These are phyloP conservation scores for Candida gigantensis DNA, from an alignment of 1,139 yeast genomes.

Conservation along the genomic window DNA sequence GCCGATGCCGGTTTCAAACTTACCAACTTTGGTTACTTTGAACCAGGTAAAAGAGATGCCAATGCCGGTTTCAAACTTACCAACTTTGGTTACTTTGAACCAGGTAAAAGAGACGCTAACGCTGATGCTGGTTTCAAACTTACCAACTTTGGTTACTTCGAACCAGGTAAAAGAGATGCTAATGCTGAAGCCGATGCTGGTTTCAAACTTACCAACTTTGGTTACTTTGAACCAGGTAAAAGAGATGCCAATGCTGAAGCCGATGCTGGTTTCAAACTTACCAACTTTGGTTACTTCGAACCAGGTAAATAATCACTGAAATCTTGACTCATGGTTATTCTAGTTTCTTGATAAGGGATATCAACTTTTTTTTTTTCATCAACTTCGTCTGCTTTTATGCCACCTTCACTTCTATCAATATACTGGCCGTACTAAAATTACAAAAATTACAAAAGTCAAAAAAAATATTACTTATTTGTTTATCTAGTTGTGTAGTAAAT, in stretches of 20 bases:
- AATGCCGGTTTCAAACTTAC: slow-evolving; percentile 11
- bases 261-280: slow-evolving; percentile 3
- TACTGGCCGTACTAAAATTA: too few relatives aligned
- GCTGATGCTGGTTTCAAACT: slow-evolving; percentile 7
- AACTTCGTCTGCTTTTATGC: too few relatives aligned
- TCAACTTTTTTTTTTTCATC: too few relatives aligned
- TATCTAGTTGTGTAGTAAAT: too few relatives aligned
- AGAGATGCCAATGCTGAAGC: slow-evolving; percentile 9
- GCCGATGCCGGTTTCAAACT: slow-evolving; percentile 3
- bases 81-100: slow-evolving; percentile 13
- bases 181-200: slow-evolving; percentile 8
- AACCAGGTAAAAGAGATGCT: slow-evolving; percentile 12
- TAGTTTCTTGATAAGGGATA: too few relatives aligned
- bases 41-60: slow-evolving; percentile 14
- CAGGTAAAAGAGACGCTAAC: slow-evolving; percentile 13
- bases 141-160: slow-evolving; percentile 11
- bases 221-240: slow-evolving; percentile 10
- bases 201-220: slow-evolving; percentile 6
- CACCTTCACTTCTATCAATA: too few relatives aligned
- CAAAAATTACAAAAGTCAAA: too few relatives aligned
- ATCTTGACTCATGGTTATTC: too few relatives aligned
- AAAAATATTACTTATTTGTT: too few relatives aligned
- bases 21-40: slow-evolving; percentile 9
- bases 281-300: slow-evolving; percentile 8
- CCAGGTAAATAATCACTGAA: too few relatives aligned